Conservation (phyloP, 169 alveolate species). For the Plasmodium vivax region DNA sequence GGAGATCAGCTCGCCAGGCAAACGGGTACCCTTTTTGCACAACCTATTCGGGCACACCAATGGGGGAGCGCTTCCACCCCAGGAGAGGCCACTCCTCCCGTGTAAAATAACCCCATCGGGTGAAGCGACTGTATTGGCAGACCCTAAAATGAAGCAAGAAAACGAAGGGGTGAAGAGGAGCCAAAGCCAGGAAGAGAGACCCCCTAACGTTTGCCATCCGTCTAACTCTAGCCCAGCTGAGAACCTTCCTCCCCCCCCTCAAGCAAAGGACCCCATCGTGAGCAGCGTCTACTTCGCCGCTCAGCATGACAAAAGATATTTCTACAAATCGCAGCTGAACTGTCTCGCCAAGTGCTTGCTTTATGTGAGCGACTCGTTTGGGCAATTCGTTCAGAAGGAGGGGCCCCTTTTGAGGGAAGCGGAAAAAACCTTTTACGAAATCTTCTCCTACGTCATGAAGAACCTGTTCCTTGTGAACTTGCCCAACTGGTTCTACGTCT, state of each 20-base stretch:
- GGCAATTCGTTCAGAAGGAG: background rate
- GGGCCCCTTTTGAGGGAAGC: background rate
- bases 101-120: background rate
- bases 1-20: background rate
- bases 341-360: background rate
- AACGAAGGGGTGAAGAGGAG: background rate
- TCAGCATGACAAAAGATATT: background rate
- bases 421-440: conserved; percentile 42
- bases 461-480: background rate
- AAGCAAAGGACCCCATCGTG: background rate
- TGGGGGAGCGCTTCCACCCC: no score
- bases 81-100: background rate
- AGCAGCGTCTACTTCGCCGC: background rate
- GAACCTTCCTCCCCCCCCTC: background rate
- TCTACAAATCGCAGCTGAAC: conserved; percentile 9
- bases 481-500: conserved; percentile 36
- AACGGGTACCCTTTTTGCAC: background rate
- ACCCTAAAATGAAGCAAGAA: background rate
- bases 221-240: background rate
- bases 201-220: background rate
- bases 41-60: background rate
- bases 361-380: conserved; percentile 13
- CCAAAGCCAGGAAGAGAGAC: background rate
- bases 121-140: background rate
- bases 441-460: conserved; percentile 30